These are phyloP conservation scores for Corylus heterophylla DNA, from an alignment of 306 rosid species.

Conservation along the genomic window DNA sequence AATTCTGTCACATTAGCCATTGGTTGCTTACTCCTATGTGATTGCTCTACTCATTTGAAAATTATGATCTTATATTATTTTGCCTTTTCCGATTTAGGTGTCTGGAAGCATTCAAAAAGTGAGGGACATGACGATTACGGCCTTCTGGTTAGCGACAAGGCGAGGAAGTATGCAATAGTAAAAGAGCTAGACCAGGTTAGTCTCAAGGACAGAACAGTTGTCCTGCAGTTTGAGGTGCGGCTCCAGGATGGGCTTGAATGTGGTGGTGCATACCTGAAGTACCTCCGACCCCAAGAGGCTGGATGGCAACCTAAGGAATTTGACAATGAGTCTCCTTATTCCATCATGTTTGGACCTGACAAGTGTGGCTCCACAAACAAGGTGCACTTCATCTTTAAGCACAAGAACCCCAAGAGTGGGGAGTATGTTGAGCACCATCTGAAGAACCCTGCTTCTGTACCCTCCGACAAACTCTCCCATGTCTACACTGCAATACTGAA, in stretches of 20 bases:
- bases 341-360: constrained; percentile 98
- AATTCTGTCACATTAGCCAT: not conserved
- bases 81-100: constrained; percentile 49
- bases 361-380: constrained; percentile 94
- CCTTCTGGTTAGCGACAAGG: constrained; percentile 86
- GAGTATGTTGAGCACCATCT: constrained; percentile 89
- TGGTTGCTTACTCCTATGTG: not conserved
- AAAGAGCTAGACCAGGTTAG: constrained; percentile 64
- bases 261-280: constrained; percentile 97
- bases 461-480: constrained; percentile 82
- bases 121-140: constrained; percentile 94
- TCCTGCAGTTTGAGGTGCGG: constrained; percentile 86
- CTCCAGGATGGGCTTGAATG: constrained; percentile 96
- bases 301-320: constrained; percentile 88
- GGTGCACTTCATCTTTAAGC: constrained; percentile 95
- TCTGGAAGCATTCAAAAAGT: constrained; percentile 88
- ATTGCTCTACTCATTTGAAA: not conserved
- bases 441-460: constrained; percentile 82
- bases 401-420: constrained; percentile 86
- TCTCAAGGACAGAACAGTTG: constrained; percentile 73
- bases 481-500: constrained; percentile 83
- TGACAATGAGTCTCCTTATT: constrained; percentile 76
- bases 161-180: constrained; percentile 86
- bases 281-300: constrained; percentile 80
- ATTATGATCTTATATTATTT: not conserved